These are phyloP conservation scores for Ophiostoma australiae DNA, from an alignment of 2,329 filamentous ascomycete species.

Conservation along the genomic window DNA sequence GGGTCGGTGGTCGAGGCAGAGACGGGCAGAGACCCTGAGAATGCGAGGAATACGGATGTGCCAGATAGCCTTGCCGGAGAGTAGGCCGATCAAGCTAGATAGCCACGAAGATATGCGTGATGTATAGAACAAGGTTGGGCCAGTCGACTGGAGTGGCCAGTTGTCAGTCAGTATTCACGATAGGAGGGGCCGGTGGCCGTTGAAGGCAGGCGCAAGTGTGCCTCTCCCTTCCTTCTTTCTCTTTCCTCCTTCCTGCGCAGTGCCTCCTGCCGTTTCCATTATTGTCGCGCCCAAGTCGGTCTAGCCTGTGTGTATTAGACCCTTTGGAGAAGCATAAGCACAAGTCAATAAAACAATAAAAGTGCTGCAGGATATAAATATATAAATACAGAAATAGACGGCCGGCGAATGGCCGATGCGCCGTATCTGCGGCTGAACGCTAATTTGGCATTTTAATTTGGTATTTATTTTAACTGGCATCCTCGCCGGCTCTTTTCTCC, in stretches of 20 bases:
- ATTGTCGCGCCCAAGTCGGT: constrained; percentile 7
- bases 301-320: not conserved
- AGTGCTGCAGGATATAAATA: not conserved
- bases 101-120: not conserved
- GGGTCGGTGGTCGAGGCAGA: not conserved
- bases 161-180: not conserved
- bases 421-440: constrained; percentile 1
- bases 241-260: not conserved
- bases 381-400: not conserved
- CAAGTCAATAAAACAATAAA: not conserved
- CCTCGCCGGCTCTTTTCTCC: not conserved
- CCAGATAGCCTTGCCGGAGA: not conserved
- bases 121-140: not conserved
- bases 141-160: not conserved
- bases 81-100: not conserved
- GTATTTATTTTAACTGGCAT: not conserved
- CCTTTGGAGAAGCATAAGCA: not conserved
- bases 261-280: not conserved
- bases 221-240: not conserved
- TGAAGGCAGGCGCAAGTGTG: not conserved
- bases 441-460: not conserved
- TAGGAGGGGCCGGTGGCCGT: not conserved
- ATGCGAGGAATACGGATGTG: constrained; percentile 13
- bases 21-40: not conserved
- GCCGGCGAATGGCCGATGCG: too few relatives aligned